Conservation (phyloP, 495 filamentous ascomycete genomes). For the Penicillium herquei region DNA sequence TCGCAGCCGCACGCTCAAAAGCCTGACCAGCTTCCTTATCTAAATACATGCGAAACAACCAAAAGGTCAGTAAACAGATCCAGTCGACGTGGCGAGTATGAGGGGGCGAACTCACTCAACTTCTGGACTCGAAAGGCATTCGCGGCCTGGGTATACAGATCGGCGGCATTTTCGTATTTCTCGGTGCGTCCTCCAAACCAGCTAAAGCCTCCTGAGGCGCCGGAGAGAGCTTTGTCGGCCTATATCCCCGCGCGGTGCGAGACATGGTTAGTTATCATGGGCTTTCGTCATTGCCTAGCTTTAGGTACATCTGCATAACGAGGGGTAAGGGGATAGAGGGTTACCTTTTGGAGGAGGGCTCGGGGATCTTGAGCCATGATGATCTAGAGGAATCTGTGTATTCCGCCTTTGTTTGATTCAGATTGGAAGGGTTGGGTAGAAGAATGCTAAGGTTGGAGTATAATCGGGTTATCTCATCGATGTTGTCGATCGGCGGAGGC, state of each 20-base stretch:
- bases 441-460: constrained; percentile 2
- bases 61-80: neutral
- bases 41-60: constrained; percentile 28
- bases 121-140: constrained; percentile 78
- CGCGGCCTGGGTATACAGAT: constrained; percentile 76
- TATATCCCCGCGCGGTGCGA: constrained; percentile 31
- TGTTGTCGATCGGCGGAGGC: constrained; percentile 29
- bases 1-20: constrained; percentile 73
- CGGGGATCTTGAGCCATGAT: constrained; percentile 53
- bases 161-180: constrained; percentile 80
- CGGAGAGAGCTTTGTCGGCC: constrained; percentile 74
- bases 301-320: constrained; percentile 6
- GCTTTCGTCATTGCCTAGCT: constrained; percentile 27
- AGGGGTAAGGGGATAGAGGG: constrained; percentile 19
- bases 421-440: constrained; percentile 1
- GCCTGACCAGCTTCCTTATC: constrained; percentile 78
- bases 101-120: constrained; percentile 50
- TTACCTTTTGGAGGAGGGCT: constrained; percentile 57
- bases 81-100: constrained; percentile 9
- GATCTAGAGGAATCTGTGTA: constrained; percentile 3
- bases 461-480: constrained; percentile 14
- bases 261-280: constrained; percentile 27
- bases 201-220: constrained; percentile 68
- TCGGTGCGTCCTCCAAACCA: constrained; percentile 79
- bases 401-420: neutral